These are phyloP conservation scores for Penicillium hordei DNA, from an alignment of 2,329 filamentous ascomycete species.

Conservation along the genomic window DNA sequence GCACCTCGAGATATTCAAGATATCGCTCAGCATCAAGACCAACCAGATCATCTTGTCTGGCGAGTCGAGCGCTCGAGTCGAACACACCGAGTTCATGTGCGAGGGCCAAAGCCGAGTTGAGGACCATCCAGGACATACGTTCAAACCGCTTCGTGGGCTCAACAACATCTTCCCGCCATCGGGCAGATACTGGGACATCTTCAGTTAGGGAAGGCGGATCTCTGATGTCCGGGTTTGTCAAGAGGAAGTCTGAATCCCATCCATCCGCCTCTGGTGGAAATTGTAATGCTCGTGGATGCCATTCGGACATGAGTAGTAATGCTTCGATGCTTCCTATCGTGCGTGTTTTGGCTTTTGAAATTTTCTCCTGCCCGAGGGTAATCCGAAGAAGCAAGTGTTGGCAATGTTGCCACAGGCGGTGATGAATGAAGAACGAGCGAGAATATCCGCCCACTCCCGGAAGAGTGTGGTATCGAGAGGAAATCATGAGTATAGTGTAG, in stretches of 20 bases:
- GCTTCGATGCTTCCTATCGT: slow-evolving; percentile 49
- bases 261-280: not conserved
- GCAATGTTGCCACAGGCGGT: slow-evolving; percentile 54
- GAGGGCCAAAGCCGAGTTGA: not conserved
- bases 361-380: slow-evolving; percentile 54
- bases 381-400: slow-evolving; percentile 53
- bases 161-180: not conserved
- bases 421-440: slow-evolving; percentile 52
- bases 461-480: slow-evolving; percentile 49
- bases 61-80: not conserved
- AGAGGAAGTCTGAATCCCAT: not conserved
- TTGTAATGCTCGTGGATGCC: not conserved
- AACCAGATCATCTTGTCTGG: not conserved
- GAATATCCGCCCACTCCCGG: slow-evolving; percentile 43
- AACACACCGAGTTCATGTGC: not conserved
- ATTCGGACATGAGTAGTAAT: not conserved
- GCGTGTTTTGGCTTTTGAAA: slow-evolving; percentile 49
- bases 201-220: not conserved
- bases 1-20: not conserved
- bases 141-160: not conserved
- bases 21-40: not conserved
- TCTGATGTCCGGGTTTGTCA: not conserved
- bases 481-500: slow-evolving; percentile 51
- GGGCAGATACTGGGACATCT: not conserved
- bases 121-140: not conserved